Conservation (phyloP, 2,329 filamentous ascomycete species). For the Ophiostoma ips region DNA sequence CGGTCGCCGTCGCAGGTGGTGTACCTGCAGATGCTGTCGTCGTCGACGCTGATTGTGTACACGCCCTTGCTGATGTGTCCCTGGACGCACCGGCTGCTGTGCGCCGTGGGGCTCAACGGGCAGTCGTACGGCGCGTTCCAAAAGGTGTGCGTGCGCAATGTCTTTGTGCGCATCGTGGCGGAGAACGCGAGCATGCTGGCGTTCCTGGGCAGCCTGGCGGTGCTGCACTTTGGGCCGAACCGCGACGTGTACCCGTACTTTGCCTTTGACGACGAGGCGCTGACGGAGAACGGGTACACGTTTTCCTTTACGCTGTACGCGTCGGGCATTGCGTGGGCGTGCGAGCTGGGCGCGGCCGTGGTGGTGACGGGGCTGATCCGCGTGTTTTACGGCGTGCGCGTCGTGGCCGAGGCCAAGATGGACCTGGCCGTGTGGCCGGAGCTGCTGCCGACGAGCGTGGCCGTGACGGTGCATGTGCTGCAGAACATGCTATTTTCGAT, state of each 20-base stretch:
- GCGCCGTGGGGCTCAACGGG: conserved; percentile 38
- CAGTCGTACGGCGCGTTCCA: conserved; percentile 51
- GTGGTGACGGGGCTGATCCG: conserved; percentile 44
- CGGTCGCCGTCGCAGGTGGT: conserved; percentile 52
- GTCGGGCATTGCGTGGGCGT: conserved; percentile 51
- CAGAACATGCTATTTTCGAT: conserved; percentile 63
- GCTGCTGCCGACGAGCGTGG: conserved; percentile 50
- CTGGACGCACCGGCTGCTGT: conserved; percentile 41
- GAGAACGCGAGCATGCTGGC: conserved; percentile 57
- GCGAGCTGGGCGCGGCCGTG: conserved; percentile 49
- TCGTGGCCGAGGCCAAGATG: conserved; percentile 49
- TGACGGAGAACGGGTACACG: conserved; percentile 30
- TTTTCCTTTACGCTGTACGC: conserved; percentile 51
- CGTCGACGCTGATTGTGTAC: conserved; percentile 46
- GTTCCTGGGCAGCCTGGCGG: conserved; percentile 50
- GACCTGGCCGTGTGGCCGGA: conserved; percentile 55
- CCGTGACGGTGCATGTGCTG: conserved; percentile 52
- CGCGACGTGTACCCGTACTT: conserved; percentile 58
- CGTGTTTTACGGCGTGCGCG: conserved; percentile 45
- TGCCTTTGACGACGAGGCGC: conserved; percentile 40
- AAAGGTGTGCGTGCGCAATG: conserved; percentile 50
- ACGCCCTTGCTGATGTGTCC: conserved; percentile 50
- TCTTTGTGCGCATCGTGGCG: conserved; percentile 53
- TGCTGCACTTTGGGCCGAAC: conserved; percentile 53
- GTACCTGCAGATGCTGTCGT: conserved; percentile 50